These are phyloP conservation scores for Xylona heveae DNA, from an alignment of 495 filamentous ascomycete genomes.

Conservation along the genomic window DNA sequence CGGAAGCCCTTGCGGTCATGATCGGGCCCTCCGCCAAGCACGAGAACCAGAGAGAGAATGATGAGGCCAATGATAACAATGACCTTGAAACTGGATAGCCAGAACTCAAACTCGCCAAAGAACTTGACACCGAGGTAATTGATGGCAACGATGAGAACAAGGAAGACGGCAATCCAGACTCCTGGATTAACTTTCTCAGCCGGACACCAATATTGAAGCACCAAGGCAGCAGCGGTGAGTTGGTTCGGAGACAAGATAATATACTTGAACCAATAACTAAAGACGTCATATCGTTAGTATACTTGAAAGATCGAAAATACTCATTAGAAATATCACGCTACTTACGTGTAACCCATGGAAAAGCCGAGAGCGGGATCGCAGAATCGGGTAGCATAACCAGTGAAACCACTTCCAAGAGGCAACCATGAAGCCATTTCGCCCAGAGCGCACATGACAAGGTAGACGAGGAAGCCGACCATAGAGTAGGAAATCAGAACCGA, in stretches of 20 bases:
- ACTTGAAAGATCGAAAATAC: neutral
- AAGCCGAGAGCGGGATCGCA: conserved; percentile 43
- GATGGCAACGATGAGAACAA: conserved; percentile 35
- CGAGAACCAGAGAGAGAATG: conserved; percentile 44
- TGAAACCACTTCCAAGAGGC: conserved; percentile 31
- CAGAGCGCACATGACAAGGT: conserved; percentile 35
- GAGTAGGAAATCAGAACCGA: conserved; percentile 47
- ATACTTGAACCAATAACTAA: conserved; percentile 32
- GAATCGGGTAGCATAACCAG: conserved; percentile 37
- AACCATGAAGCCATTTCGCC: conserved; percentile 44
- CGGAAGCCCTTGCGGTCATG: conserved; percentile 46
- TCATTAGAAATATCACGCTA: conserved; percentile 22
- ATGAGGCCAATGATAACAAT: conserved; percentile 44
- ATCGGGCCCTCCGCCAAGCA: conserved; percentile 54
- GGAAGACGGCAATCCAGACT: conserved; percentile 52
- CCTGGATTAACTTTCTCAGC: conserved; percentile 40
- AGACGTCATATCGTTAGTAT: conserved; percentile 3
- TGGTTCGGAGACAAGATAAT: conserved; percentile 63
- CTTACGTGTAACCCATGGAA: conserved; percentile 39
- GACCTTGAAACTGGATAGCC: conserved; percentile 36
- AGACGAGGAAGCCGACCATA: conserved; percentile 36
- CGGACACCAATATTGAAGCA: conserved; percentile 50
- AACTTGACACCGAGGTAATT: conserved; percentile 32
- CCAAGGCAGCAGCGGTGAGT: conserved; percentile 41
- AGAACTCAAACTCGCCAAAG: conserved; percentile 29